A percentile compares a stretch with the other conserved stretches of the same genome.
Evolutionary conservation across 495 filamentous ascomycete genomes (phyloP).

Genomic region (Chaetomium fimeti): DNA sequence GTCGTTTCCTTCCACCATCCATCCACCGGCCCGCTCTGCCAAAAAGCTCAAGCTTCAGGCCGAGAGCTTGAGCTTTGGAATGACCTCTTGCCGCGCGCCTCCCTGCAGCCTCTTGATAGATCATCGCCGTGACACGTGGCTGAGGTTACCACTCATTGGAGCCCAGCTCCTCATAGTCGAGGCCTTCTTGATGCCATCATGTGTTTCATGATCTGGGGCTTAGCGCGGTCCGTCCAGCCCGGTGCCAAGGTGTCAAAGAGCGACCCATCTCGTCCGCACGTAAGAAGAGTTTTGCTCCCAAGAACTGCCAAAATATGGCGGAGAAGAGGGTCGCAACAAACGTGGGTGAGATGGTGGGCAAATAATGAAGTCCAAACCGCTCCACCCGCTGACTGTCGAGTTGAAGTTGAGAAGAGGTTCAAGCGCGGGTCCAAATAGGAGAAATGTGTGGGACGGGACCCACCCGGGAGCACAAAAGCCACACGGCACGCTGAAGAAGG

Average conservation of each 20-base stretch:
- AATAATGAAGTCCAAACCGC: not conserved
- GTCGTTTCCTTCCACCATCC: not conserved
- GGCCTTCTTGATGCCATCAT: not conserved
- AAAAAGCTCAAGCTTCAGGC: not conserved
- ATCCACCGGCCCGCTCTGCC: not conserved
- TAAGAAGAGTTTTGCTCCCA: not conserved
- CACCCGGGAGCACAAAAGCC: constrained; percentile 8
- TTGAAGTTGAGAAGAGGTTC: not conserved
- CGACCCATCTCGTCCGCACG: not conserved
- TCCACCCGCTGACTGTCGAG: not conserved
- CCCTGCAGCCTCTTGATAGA: not conserved
- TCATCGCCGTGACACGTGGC: constrained; percentile 18
- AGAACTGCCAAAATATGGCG: not conserved
- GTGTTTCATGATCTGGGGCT: not conserved
- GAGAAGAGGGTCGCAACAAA: not conserved
- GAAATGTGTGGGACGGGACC: constrained; percentile 16
- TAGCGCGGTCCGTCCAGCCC: not conserved
- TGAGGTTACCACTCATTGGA: not conserved
- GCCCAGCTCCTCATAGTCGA: not conserved
- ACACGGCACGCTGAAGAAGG: not conserved
- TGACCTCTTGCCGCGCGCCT: constrained; percentile 14
- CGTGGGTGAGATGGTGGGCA: not conserved
- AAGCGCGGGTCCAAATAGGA: not conserved
- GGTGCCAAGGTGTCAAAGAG: constrained; percentile 8
- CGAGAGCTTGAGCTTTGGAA: not conserved